phyloP scores from a whole-genome alignment of 2,329 filamentous ascomycete species.

The Capronia epimyces region DNA sequence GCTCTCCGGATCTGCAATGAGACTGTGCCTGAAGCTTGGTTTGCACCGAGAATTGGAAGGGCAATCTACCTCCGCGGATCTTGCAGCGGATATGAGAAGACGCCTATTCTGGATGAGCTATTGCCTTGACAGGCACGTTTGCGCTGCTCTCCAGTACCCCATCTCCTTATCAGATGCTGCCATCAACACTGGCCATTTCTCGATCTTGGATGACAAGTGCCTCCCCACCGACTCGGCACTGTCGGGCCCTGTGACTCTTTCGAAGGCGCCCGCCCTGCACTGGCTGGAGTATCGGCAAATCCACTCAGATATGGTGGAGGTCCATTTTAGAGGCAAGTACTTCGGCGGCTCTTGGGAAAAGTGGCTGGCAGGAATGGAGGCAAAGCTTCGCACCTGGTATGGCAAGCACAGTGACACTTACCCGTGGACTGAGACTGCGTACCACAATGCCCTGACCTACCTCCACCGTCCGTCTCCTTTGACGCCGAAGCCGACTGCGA shows the following conservation, averaged over 20 bases:
- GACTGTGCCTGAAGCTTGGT: slow-evolving; percentile 16
- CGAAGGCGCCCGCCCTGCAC: slow-evolving; percentile 7
- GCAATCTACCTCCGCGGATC: neutral
- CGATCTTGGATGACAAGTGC: neutral
- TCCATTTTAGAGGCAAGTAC: slow-evolving; percentile 14
- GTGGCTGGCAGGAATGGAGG: slow-evolving; percentile 13
- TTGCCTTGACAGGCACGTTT: slow-evolving; percentile 17
- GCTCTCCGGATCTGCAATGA: slow-evolving; percentile 16
- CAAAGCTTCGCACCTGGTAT: slow-evolving; percentile 6
- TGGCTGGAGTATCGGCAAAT: slow-evolving; percentile 12
- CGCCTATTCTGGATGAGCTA: slow-evolving; percentile 20
- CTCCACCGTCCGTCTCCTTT: slow-evolving; percentile 15
- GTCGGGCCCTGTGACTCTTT: neutral
- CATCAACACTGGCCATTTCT: slow-evolving; percentile 7
- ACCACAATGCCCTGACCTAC: slow-evolving; percentile 4
- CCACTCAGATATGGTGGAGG: slow-evolving; percentile 16
- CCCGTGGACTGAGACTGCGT: neutral
- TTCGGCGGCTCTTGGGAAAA: slow-evolving; percentile 12
- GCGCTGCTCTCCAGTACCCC: slow-evolving; percentile 15
- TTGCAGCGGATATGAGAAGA: slow-evolving; percentile 8
- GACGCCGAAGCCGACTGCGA: slow-evolving; percentile 5
- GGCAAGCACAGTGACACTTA: neutral
- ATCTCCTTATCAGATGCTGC: slow-evolving; percentile 17
- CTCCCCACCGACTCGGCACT: neutral
- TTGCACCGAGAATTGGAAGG: slow-evolving; percentile 16